Conservation (phyloP, 768 basidiomycete genomes). For the Panaeolus cyanescens region DNA sequence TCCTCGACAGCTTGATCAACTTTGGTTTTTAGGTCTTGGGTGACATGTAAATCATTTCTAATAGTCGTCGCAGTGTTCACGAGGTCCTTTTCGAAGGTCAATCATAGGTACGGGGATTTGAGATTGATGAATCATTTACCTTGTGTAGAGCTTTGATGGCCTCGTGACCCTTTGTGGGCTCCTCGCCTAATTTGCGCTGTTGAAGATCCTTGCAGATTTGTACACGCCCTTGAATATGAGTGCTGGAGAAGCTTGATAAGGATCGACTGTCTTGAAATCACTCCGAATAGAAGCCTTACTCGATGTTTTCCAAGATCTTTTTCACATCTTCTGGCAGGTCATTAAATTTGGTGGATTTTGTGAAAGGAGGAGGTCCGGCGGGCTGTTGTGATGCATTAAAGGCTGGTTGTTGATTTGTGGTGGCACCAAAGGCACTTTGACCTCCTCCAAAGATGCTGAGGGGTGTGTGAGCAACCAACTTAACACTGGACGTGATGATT, state of each 20-base stretch:
- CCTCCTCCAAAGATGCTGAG: neutral
- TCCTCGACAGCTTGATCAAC: constrained; percentile 81
- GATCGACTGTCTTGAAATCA: neutral
- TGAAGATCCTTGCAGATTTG: constrained; percentile 82
- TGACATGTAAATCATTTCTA: constrained; percentile 65
- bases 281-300: constrained; percentile 48
- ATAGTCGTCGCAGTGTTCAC: constrained; percentile 61
- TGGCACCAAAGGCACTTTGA: neutral
- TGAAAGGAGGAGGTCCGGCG: constrained; percentile 40
- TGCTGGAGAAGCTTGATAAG: constrained; percentile 36
- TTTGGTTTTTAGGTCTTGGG: constrained; percentile 72
- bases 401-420: neutral
- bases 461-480: neutral
- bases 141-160: constrained; percentile 68
- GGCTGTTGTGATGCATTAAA: constrained; percentile 17
- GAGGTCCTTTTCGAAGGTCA: constrained; percentile 52
- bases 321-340: constrained; percentile 75
- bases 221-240: constrained; percentile 74
- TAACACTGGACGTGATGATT: neutral
- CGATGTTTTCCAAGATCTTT: constrained; percentile 65
- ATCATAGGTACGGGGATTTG: neutral
- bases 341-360: constrained; percentile 75
- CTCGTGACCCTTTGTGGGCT: constrained; percentile 73
- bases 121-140: constrained; percentile 31
- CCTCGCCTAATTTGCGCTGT: constrained; percentile 73